Percentiles rank a stretch among this genome's conserved stretches.
These are phyloP conservation scores for Herpotrichia juniperi DNA, from an alignment of 2,329 filamentous ascomycete genomes.

Conservation along the genomic window DNA sequence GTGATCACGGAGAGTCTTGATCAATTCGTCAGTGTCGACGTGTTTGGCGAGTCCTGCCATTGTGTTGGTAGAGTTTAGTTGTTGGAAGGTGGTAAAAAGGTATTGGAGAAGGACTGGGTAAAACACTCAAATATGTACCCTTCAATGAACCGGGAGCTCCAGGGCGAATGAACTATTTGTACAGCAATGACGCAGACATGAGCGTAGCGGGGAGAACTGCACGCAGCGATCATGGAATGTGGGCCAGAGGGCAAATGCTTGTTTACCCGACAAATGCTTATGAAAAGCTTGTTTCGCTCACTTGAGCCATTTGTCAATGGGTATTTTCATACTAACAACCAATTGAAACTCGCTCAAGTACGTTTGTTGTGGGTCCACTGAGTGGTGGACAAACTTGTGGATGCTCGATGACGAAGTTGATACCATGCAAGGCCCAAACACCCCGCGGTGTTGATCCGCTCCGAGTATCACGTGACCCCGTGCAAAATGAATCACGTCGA, in stretches of 20 bases:
- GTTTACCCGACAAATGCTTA: slow-evolving; percentile 30
- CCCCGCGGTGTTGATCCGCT: background rate
- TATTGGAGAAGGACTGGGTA: too few species aligned
- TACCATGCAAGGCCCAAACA: background rate
- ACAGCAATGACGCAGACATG: slow-evolving; percentile 4
- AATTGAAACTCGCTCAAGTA: background rate
- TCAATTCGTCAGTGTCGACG: slow-evolving; percentile 60
- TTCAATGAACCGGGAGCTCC: background rate
- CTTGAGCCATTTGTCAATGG: background rate
- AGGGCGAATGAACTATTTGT: background rate
- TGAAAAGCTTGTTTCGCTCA: slow-evolving; percentile 33
- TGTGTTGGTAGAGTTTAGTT: slow-evolving; percentile 6
- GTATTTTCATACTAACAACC: background rate
- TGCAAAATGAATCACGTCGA: background rate
- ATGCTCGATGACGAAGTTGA: background rate
- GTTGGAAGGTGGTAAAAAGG: background rate
- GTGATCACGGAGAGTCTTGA: slow-evolving; percentile 58
- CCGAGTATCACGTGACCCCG: too few species aligned
- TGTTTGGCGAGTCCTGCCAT: slow-evolving; percentile 60
- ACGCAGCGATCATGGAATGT: background rate
- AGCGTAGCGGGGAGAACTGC: background rate
- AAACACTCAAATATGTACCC: background rate
- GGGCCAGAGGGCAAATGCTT: slow-evolving; percentile 20
- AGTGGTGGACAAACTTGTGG: background rate
- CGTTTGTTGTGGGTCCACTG: background rate